A percentile compares a stretch with the other conserved stretches of the same genome.
Evolutionary conservation across 1,284 basidiomycete species (phyloP).

Genomic region (Leccinum pachyderme): DNA sequence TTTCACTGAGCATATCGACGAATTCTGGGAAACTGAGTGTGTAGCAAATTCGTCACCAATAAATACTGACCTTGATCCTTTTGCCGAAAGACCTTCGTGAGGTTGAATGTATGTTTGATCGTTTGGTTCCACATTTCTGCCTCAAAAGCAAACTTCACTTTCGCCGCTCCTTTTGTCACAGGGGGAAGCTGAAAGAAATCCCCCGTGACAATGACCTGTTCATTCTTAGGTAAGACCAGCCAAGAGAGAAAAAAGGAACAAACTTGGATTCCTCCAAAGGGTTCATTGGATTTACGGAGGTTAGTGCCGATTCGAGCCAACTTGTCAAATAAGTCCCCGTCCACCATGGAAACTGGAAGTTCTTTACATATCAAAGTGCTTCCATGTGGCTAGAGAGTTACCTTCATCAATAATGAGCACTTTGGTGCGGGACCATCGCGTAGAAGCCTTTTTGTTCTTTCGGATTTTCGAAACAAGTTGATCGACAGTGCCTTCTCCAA

Average conservation of each 20-base stretch:
- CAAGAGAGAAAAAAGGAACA: conserved; percentile 13
- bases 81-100: conserved; percentile 68
- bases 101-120: conserved; percentile 54
- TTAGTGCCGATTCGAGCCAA: conserved; percentile 65
- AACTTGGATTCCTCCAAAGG: conserved; percentile 92
- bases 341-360: conserved; percentile 84
- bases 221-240: conserved; percentile 3
- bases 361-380: background rate
- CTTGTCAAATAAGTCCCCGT: conserved; percentile 85
- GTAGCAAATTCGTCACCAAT: background rate
- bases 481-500: conserved; percentile 64
- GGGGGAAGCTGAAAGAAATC: conserved; percentile 96
- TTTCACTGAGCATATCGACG: conserved; percentile 87
- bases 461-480: conserved; percentile 60
- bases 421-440: conserved; percentile 74
- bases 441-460: conserved; percentile 63
- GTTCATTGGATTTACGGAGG: conserved; percentile 54
- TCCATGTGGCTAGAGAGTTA: conserved; percentile 33
- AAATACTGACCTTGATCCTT: conserved; percentile 54
- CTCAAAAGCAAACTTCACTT: conserved; percentile 79
- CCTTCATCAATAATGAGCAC: conserved; percentile 92
- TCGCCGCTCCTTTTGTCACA: conserved; percentile 52
- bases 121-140: conserved; percentile 68
- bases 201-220: conserved; percentile 78
- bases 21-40: conserved; percentile 53